These are phyloP conservation scores for Tylopilus sp. DNA, from an alignment of 768 basidiomycete species.

Conservation along the genomic window DNA sequence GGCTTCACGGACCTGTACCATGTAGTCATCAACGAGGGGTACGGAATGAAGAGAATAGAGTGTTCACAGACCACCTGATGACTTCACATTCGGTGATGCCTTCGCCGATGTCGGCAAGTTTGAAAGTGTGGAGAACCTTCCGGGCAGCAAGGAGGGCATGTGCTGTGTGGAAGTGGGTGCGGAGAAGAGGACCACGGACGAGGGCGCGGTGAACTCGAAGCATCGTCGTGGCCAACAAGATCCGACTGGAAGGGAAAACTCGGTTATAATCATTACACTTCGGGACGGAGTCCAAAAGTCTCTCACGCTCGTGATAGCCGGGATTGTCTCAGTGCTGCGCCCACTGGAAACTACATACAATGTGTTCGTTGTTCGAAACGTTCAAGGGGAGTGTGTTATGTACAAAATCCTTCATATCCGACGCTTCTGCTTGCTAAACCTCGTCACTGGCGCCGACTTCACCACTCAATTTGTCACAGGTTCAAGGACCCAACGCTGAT, in stretches of 20 bases:
- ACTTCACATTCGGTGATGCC: constrained; percentile 91
- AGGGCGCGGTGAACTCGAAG: constrained; percentile 20
- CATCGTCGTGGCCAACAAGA: constrained; percentile 6
- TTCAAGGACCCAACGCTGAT: background rate
- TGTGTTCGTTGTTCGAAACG: too few species aligned
- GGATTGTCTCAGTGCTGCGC: too few species aligned
- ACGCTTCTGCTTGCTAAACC: too few species aligned
- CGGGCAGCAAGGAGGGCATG: constrained; percentile 28
- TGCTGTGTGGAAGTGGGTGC: constrained; percentile 37
- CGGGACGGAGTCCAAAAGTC: background rate
- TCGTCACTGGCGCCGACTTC: too few species aligned
- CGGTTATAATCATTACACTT: constrained; percentile 3
- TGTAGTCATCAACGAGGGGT: constrained; percentile 8
- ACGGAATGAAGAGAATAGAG: background rate
- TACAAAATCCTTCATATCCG: too few species aligned
- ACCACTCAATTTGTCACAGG: background rate
- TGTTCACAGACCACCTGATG: constrained; percentile 66
- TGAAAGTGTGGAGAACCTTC: constrained; percentile 57
- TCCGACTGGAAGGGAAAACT: constrained; percentile 1
- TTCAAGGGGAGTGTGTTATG: too few species aligned
- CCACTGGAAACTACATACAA: too few species aligned
- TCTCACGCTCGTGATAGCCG: background rate
- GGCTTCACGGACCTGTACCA: constrained; percentile 59
- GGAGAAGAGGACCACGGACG: constrained; percentile 26
- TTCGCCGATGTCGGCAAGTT: constrained; percentile 84